Base-by-base conservation (phyloP, 2,329 filamentous ascomycete genomes). In the Pestalotiopsis sp. region DNA sequence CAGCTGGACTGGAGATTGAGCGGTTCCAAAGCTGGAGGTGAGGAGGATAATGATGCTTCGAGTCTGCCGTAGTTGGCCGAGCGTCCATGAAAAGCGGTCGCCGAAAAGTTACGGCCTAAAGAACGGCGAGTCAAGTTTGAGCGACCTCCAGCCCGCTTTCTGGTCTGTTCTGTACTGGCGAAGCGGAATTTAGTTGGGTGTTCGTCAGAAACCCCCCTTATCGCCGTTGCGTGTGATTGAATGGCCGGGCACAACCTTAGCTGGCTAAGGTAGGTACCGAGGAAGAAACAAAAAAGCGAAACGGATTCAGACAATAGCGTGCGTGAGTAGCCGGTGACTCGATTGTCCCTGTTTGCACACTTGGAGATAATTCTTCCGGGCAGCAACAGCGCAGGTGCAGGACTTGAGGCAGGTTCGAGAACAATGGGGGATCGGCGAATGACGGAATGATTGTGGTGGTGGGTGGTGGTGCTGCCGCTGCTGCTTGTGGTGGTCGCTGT, bases 21-120 rank as follows among this genome's bases (percentile, higher is more conserved):
- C 74, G 78, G 74, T 79, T 74, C 82, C 82, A 85, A 72, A 81
- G 77, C 68, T 71, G 77, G 75, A 63, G 66, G 62, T 81, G 77
- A 71, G 80, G 75, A 70, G 80, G 81, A 75, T 85, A 85, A 77
- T 75, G 79, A 83, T 85, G 83, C 75, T 84, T 82, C 69, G 82
- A 78, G 79, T 85, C 84, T 78, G 83, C 81, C 78, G 84, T 80
- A 72, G 82, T 80, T 76, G 84, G 81, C 81, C 81, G 83, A 79
- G 82, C 81, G 81, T 86, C 84, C 84, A 86, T 86, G 81, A 84
- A 85, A 76, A 77, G 75, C 78, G 75, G 71, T 74, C 71, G 74
- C 73, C 65, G 65, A 59, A 36, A 36, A 23, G 49, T 56, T 25
- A 56, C 41, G 41, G 49, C 63, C 25, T 56, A 38, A 9, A 38